phyloP scores from a whole-genome alignment of 2,329 filamentous ascomycete species.

The Fusarium virguliforme region DNA sequence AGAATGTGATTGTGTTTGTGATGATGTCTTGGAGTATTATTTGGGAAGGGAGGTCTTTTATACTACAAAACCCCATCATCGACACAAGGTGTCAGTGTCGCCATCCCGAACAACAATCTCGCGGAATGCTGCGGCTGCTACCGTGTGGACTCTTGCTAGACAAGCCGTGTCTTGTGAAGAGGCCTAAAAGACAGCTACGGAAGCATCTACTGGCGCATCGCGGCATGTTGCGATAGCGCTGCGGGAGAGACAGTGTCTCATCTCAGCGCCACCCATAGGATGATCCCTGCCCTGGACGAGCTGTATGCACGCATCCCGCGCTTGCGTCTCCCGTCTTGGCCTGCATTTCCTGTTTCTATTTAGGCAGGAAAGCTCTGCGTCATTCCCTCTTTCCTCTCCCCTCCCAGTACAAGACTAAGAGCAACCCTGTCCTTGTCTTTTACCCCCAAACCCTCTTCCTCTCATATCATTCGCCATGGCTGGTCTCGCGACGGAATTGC shows the following conservation, averaged over 20 bases:
- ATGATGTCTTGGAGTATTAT: not conserved
- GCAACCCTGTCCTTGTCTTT: not conserved
- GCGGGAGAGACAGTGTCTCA: slow-evolving; percentile 20
- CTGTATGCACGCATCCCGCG: too few relatives aligned
- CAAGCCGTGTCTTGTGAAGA: slow-evolving; percentile 12
- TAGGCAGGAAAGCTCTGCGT: not conserved
- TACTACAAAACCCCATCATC: not conserved
- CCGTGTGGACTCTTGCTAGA: slow-evolving; percentile 1
- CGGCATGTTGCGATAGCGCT: not conserved
- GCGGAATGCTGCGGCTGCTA: not conserved
- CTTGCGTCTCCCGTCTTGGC: too few relatives aligned
- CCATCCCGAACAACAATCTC: not conserved
- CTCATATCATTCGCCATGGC: not conserved
- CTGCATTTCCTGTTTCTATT: too few relatives aligned
- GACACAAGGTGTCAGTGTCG: not conserved
- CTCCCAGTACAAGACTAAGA: not conserved
- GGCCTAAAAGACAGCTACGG: not conserved
- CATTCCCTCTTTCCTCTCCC: not conserved
- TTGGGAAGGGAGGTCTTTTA: not conserved
- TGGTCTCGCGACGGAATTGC: slow-evolving; percentile 24
- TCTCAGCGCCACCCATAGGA: slow-evolving; percentile 6
- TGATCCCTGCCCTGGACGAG: slow-evolving; percentile 11
- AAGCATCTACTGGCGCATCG: not conserved
- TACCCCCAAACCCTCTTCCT: not conserved
- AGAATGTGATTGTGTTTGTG: not conserved